Evolutionary conservation across 169 alveolate species (phyloP).

Genomic region (Perkinsus olseni): DNA sequence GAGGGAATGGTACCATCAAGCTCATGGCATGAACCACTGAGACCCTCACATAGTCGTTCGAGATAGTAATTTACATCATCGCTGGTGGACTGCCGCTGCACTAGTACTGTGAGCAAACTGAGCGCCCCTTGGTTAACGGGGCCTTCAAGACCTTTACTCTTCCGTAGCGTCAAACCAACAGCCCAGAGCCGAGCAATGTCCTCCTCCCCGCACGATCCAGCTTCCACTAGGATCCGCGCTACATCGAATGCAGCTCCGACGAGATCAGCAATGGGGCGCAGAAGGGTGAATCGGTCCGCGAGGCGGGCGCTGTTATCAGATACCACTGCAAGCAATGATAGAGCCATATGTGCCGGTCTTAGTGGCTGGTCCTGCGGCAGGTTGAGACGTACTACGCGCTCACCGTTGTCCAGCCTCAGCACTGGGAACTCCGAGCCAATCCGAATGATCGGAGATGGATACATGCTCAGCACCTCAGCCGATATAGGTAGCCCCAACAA

Average conservation of each 20-base stretch:
- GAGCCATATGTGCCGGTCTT: not conserved
- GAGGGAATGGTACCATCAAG: not conserved
- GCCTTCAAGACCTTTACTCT: not conserved
- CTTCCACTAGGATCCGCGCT: not conserved
- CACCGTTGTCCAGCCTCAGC: not conserved
- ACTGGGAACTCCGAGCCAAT: not conserved
- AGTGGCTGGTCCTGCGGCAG: not conserved
- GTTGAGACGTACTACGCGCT: not conserved
- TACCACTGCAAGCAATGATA: not conserved
- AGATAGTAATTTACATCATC: not conserved
- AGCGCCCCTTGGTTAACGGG: not conserved
- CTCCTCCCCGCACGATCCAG: not conserved
- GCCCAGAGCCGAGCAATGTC: not conserved
- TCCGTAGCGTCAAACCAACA: not conserved
- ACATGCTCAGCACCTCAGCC: not conserved
- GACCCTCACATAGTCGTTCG: not conserved
- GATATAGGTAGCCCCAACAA: not conserved
- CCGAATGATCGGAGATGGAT: not conserved
- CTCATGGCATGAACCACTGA: not conserved
- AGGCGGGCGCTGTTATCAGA: not conserved
- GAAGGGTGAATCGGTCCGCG: not conserved
- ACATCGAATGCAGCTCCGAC: not conserved
- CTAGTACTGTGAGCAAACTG: not conserved
- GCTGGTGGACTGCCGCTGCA: not conserved
- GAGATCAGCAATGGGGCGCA: not conserved